phyloP scores from a whole-genome alignment of 352 stramenopile species.

The Globisporangium canariense region DNA sequence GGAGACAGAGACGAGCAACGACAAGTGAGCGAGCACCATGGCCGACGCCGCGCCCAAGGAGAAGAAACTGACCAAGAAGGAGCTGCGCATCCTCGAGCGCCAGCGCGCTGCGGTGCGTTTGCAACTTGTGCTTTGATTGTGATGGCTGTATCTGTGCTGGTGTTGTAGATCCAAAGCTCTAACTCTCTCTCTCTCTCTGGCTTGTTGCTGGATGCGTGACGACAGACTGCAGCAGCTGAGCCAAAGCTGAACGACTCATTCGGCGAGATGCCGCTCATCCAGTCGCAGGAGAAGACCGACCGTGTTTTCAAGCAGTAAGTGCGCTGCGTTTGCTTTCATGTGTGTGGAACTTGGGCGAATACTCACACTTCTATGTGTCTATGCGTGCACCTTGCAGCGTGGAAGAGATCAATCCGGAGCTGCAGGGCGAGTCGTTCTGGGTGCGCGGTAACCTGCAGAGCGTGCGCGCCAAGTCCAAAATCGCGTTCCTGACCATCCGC shows the following conservation, averaged over 20 bases:
- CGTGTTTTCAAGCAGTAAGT: conserved; percentile 59
- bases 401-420: conserved; percentile 69
- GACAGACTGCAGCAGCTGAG: conserved; percentile 44
- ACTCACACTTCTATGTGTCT: conserved; percentile 3
- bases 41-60: conserved; percentile 56
- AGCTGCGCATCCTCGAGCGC: conserved; percentile 85
- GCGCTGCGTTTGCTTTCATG: conserved; percentile 15
- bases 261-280: conserved; percentile 86
- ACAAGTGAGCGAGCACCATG: conserved; percentile 28
- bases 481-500: conserved; percentile 96
- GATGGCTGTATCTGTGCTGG: conserved; percentile 3
- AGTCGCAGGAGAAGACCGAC: conserved; percentile 85
- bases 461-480: conserved; percentile 92
- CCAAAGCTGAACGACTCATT: conserved; percentile 84
- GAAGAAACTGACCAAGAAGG: conserved; percentile 90
- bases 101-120: conserved; percentile 69
- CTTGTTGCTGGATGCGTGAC: conserved; percentile 1
- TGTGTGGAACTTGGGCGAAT: background rate
- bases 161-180: conserved; percentile 8
- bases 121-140: background rate
- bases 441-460: conserved; percentile 94
- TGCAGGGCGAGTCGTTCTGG: conserved; percentile 91
- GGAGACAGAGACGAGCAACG: background rate
- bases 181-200: background rate
- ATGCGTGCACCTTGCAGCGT: conserved; percentile 23